A percentile compares a stretch with the other conserved stretches of the same genome.
Evolutionary conservation across 345 rosid genomes (phyloP).

Genomic region (Gossypium arboreum): DNA sequence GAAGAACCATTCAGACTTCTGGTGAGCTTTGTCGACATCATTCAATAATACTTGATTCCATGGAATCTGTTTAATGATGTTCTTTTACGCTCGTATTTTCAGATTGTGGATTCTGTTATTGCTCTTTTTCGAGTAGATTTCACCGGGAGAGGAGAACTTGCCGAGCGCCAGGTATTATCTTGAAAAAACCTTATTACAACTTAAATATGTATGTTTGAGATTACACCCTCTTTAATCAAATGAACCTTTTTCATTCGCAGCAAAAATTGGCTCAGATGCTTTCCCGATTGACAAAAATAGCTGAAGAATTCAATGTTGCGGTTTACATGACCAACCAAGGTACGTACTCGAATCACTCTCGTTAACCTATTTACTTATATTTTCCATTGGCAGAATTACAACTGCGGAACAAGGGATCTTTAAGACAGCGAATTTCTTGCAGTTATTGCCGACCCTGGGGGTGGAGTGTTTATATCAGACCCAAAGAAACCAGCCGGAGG

Average conservation of each 20-base stretch:
- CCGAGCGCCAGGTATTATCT: slow-evolving; percentile 66
- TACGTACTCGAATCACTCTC: slow-evolving; percentile 31
- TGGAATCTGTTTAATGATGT: slow-evolving; percentile 11
- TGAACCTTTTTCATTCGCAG: slow-evolving; percentile 34
- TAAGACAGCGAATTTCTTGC: slow-evolving; percentile 19
- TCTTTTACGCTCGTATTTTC: slow-evolving; percentile 19
- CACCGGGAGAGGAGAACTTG: slow-evolving; percentile 92
- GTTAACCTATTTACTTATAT: not conserved
- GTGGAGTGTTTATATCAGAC: slow-evolving; percentile 84
- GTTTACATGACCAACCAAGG: slow-evolving; percentile 96
- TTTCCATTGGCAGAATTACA: not conserved
- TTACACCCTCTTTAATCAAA: slow-evolving; percentile 11
- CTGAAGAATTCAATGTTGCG: slow-evolving; percentile 92
- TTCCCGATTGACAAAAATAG: slow-evolving; percentile 69
- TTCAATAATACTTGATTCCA: not conserved
- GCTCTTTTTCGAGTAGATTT: slow-evolving; percentile 85
- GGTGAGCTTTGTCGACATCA: slow-evolving; percentile 33
- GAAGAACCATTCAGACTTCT: slow-evolving; percentile 84
- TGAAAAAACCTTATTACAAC: not conserved
- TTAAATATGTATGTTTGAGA: not conserved
- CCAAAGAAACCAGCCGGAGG: slow-evolving; percentile 93
- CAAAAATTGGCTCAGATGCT: slow-evolving; percentile 97
- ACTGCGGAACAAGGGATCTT: not conserved
- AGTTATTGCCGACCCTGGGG: slow-evolving; percentile 84
- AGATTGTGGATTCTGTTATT: slow-evolving; percentile 83